Evolutionary conservation across 176 grass and related monocot genomes (phyloP).

Genomic region (Carex myosuroides): DNA sequence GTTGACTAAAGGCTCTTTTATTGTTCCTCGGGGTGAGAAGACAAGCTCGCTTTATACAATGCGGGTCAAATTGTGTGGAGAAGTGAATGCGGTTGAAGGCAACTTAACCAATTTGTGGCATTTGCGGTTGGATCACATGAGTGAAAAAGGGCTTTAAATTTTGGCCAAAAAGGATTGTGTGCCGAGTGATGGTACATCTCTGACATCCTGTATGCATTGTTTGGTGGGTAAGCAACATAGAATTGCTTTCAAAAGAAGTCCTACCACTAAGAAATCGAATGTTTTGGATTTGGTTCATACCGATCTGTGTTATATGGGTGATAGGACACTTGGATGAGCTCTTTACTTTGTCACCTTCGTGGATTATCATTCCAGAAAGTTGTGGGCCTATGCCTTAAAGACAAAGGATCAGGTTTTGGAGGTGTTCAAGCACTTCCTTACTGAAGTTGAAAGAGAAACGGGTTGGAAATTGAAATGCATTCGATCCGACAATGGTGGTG

Average conservation of each 20-base stretch:
- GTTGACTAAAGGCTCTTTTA: no score
- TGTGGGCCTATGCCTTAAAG: slow-evolving; percentile 19
- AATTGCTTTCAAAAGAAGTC: slow-evolving; percentile 5
- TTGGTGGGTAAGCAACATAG: slow-evolving; percentile 10
- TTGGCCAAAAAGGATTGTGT: neutral
- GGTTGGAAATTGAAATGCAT: neutral
- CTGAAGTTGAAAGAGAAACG: slow-evolving; percentile 13
- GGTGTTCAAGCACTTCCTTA: slow-evolving; percentile 14
- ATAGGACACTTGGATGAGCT: neutral
- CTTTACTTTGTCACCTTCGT: slow-evolving; percentile 3
- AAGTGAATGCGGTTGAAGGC: no score
- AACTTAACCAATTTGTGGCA: neutral
- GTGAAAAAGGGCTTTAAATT: neutral
- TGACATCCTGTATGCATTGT: neutral
- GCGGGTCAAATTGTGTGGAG: no score
- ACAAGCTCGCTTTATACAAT: no score
- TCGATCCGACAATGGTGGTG: neutral
- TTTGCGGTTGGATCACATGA: neutral
- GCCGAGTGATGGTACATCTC: neutral
- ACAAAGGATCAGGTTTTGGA: slow-evolving; percentile 6
- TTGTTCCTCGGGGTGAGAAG: no score
- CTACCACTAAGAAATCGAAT: neutral
- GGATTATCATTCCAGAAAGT: neutral
- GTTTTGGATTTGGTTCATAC: slow-evolving; percentile 20
- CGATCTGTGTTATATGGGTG: slow-evolving; percentile 9